Base-by-base conservation (phyloP, 768 basidiomycete species). In the Suillus subluteus region DNA sequence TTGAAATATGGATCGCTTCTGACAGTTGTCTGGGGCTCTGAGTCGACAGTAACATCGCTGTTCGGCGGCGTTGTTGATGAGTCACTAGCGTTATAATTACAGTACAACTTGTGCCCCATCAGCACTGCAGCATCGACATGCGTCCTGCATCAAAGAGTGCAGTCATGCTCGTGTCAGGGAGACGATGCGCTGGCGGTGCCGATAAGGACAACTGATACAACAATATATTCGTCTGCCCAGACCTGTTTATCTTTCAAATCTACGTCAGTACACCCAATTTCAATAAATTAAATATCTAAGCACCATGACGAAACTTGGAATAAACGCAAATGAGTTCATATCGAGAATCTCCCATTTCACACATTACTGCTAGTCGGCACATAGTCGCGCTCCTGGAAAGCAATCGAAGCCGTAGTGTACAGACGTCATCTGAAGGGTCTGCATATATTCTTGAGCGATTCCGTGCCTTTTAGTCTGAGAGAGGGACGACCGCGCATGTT, bases 401-500 rank as follows among this genome's bases (percentile, higher is more conserved):
- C 44, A 21, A 46, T n/a, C 21, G 44, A 21, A 46, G 18, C 18
- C 21, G 11, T 46, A n/a, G 21, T 21, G 26, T 76, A 65, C 75
- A 74, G 30, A 85, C 79, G 30, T 81, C 87, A 18, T 84, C 86
- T 44, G 81, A 81, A 55, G 84, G 82, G 73, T 93, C 91, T 67
- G 78, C 85, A 89, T 0, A 91, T 73, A 62, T 89, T 85, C 44
- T 79, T 73, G 46, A 91, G 75, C 38, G 79, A 80, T 21, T 85
- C 82, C 0, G 82, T 80, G 3, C 87, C 89, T 59, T 87, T 79
- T 66, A 91, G 83, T 43, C 86, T 82, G 23, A 94, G 76, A 32
- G 84, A 84, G 1, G 88, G 89, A 23, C 90, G 78, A 21, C 91
- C 89, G 46, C 91, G 91, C 91, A 94, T 92, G 75, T 87, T 91